Conservation (phyloP, 768 basidiomycete genomes). For the Pulveroboletus sp. region DNA sequence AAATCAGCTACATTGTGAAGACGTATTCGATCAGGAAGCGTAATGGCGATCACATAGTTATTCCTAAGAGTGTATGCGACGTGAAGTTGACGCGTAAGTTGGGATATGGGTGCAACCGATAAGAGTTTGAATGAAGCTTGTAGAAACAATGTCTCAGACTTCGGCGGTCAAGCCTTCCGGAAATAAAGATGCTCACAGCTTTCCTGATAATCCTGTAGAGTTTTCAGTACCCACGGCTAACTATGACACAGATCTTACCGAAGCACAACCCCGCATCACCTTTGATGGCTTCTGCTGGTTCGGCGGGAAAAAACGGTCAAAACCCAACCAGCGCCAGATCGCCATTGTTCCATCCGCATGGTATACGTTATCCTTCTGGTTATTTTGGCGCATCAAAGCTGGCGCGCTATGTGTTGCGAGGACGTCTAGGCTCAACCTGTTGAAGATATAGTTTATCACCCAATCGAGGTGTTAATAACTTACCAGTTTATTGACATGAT, state of each 20-base stretch:
- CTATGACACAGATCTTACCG: constrained; percentile 38
- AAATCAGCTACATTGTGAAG: constrained; percentile 47
- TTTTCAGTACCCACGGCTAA: neutral
- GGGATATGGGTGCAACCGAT: constrained; percentile 44
- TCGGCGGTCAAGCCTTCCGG: neutral
- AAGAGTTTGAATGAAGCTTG: constrained; percentile 65
- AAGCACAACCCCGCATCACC: constrained; percentile 52
- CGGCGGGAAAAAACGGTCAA: constrained; percentile 60
- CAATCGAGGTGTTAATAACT: neutral
- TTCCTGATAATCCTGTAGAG: constrained; percentile 66
- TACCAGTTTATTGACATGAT: constrained; percentile 65
- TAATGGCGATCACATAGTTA: constrained; percentile 51
- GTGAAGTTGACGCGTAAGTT: constrained; percentile 33
- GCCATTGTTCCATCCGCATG: constrained; percentile 48
- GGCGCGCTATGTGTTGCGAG: constrained; percentile 52
- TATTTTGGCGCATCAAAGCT: constrained; percentile 38
- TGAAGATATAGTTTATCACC: neutral
- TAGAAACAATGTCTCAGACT: constrained; percentile 4
- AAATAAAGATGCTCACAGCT: constrained; percentile 47
- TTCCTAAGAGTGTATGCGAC: constrained; percentile 41
- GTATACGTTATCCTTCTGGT: constrained; percentile 22
- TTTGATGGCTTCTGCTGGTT: constrained; percentile 30
- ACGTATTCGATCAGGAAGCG: constrained; percentile 37
- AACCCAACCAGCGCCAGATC: constrained; percentile 66
- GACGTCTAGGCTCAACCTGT: constrained; percentile 55